phyloP scores from a whole-genome alignment of 768 basidiomycete genomes.

The Aureoboletus auriporus region DNA sequence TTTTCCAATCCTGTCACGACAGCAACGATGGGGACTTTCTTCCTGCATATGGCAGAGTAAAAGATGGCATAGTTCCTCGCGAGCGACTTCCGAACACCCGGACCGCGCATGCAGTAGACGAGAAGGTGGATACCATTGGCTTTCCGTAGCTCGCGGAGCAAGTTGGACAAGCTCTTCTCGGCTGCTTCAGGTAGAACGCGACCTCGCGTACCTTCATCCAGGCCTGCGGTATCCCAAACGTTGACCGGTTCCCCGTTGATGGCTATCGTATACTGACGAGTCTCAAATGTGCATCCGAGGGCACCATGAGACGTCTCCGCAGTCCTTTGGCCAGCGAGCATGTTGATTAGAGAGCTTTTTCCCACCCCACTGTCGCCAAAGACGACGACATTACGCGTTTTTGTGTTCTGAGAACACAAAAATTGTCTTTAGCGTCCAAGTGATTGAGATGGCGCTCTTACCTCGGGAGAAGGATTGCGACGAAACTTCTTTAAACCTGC shows the following conservation, averaged over 20 bases:
- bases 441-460: conserved; percentile 1
- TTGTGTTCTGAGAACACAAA: neutral
- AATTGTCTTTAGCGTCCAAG: neutral
- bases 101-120: conserved; percentile 32
- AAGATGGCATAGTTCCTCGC: conserved; percentile 30
- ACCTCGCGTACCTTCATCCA: conserved; percentile 26
- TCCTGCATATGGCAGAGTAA: conserved; percentile 27
- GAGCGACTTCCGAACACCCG: conserved; percentile 22
- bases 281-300: conserved; percentile 35
- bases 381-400: conserved; percentile 34
- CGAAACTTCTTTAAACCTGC: neutral
- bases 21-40: conserved; percentile 28
- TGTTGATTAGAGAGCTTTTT: conserved; percentile 43
- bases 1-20: conserved; percentile 34
- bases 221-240: conserved; percentile 33
- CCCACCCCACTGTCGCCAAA: conserved; percentile 42
- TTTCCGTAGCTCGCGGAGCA: conserved; percentile 30
- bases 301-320: conserved; percentile 31
- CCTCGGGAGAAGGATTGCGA: conserved; percentile 1
- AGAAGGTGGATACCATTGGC: conserved; percentile 29
- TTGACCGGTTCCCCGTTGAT: conserved; percentile 15
- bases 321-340: conserved; percentile 29
- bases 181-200: conserved; percentile 23
- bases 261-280: conserved; percentile 17
- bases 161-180: conserved; percentile 19